Evolutionary conservation across 768 basidiomycete species (phyloP).

Genomic region (Mycena capillaripes): DNA sequence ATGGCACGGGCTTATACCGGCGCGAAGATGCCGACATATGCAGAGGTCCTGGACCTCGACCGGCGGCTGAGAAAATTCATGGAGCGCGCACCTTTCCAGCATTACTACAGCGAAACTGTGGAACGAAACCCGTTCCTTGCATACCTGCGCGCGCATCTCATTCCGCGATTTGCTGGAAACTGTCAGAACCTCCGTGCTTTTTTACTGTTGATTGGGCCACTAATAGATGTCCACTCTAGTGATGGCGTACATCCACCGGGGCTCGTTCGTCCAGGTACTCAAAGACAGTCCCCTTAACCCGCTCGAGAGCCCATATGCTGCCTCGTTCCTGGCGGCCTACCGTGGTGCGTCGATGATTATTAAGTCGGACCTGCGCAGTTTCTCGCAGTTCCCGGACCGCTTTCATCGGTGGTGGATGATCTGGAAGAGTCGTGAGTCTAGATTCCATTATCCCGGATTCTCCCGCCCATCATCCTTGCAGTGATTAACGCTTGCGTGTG

Average conservation of each 20-base stretch:
- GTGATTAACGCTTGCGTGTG: constrained; percentile 26
- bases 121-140: not conserved
- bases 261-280: constrained; percentile 61
- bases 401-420: constrained; percentile 59
- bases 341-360: constrained; percentile 54
- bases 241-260: constrained; percentile 61
- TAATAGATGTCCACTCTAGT: constrained; percentile 42
- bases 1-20: constrained; percentile 41
- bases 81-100: not conserved
- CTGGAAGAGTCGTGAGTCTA: constrained; percentile 49
- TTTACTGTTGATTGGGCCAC: not conserved
- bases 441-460: too few species aligned
- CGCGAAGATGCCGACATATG: constrained; percentile 45
- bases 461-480: not conserved
- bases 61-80: constrained; percentile 22
- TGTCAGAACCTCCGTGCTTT: constrained; percentile 2
- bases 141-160: not conserved
- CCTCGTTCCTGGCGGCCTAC: constrained; percentile 63
- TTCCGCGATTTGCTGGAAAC: constrained; percentile 11
- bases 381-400: constrained; percentile 54
- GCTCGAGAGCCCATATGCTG: constrained; percentile 59
- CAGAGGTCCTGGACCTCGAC: constrained; percentile 39
- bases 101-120: not conserved
- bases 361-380: constrained; percentile 38
- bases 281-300: constrained; percentile 59